A percentile compares a stretch with the other conserved stretches of the same genome.
Evolutionary conservation across 2,329 filamentous ascomycete genomes (phyloP).

Genomic region (Diaporthe sp.): DNA sequence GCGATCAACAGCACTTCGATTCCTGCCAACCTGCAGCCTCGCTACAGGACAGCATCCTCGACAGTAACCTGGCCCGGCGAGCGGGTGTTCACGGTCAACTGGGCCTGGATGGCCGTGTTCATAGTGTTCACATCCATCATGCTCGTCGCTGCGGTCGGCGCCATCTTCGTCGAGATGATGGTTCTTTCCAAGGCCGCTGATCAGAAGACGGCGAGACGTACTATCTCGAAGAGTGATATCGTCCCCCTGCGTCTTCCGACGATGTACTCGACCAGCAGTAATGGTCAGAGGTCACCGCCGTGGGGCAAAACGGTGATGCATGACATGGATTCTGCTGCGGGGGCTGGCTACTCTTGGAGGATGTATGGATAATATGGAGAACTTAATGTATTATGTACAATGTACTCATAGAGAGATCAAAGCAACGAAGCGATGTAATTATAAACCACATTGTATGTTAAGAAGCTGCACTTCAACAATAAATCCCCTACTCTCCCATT

Average conservation of each 20-base stretch:
- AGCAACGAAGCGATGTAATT: neutral
- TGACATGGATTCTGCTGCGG: constrained; percentile 38
- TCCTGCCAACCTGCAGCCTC: constrained; percentile 18
- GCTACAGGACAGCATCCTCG: neutral
- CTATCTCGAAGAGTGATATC: constrained; percentile 15
- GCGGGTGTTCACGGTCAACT: constrained; percentile 28
- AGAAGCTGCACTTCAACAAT: neutral
- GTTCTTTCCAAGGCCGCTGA: constrained; percentile 39
- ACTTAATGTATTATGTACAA: neutral
- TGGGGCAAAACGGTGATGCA: constrained; percentile 43
- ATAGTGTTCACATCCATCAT: constrained; percentile 35
- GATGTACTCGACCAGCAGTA: constrained; percentile 40
- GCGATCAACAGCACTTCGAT: constrained; percentile 18
- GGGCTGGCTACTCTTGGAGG: neutral
- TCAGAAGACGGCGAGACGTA: constrained; percentile 1
- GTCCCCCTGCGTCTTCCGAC: constrained; percentile 41
- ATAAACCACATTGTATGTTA: neutral
- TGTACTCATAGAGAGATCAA: neutral
- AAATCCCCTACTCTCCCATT: neutral
- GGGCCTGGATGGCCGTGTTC: constrained; percentile 34
- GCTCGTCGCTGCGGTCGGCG: constrained; percentile 28
- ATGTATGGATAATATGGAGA: neutral
- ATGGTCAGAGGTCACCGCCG: constrained; percentile 38
- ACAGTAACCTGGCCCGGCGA: constrained; percentile 22
- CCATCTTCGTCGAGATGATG: constrained; percentile 39